These are phyloP conservation scores for Pseudogymnoascus sp. DNA, from an alignment of 2,329 filamentous ascomycete species.

Conservation along the genomic window DNA sequence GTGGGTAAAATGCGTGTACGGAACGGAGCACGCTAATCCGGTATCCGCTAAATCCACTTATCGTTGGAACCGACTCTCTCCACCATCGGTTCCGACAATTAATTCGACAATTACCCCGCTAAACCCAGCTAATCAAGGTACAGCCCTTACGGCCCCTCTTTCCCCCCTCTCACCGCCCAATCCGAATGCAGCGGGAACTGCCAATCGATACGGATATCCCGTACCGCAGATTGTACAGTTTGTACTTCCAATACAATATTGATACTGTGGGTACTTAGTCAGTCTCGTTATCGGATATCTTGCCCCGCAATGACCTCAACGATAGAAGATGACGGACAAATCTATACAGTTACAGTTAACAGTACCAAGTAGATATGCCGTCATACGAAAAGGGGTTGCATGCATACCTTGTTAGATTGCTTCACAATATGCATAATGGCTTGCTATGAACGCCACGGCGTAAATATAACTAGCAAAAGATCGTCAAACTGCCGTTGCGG, in stretches of 20 bases:
- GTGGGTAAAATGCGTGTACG: not conserved
- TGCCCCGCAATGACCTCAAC: slow-evolving; percentile 6
- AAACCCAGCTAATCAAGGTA: not conserved
- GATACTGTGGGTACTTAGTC: not conserved
- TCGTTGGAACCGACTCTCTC: too few species aligned
- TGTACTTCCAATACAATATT: too few species aligned
- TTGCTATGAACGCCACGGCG: not conserved
- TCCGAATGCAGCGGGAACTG: not conserved
- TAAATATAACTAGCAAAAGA: not conserved
- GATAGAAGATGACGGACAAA: not conserved
- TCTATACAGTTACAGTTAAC: not conserved
- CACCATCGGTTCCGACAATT: too few species aligned
- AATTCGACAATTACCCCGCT: too few species aligned
- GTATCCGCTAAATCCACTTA: too few species aligned
- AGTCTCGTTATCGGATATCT: not conserved
- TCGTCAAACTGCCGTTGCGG: not conserved
- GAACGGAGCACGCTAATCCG: too few species aligned
- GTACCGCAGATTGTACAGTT: not conserved
- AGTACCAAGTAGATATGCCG: not conserved
- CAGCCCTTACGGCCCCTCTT: not conserved
- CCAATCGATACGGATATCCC: not conserved
- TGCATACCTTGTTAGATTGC: not conserved
- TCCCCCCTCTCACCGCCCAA: not conserved
- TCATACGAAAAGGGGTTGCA: not conserved
- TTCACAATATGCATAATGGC: not conserved